Evolutionary conservation across 768 basidiomycete genomes (phyloP).

Genomic region (Lentinus brumalis): DNA sequence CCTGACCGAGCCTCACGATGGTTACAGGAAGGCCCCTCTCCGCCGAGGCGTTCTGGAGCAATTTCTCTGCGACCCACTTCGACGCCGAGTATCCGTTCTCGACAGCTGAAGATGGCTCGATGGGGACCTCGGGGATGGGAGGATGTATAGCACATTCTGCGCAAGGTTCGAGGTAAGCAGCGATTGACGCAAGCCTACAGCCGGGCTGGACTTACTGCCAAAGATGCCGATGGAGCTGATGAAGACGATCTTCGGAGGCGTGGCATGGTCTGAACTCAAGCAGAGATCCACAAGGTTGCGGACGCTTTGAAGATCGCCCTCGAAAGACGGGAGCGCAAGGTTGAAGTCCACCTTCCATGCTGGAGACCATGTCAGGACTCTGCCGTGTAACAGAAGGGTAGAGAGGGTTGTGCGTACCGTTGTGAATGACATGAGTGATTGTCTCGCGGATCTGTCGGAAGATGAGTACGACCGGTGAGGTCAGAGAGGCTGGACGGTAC

Average conservation of each 20-base stretch:
- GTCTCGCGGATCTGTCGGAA: neutral
- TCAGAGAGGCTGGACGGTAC: neutral
- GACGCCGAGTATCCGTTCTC: constrained; percentile 36
- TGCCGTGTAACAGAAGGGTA: neutral
- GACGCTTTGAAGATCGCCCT: constrained; percentile 23
- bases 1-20: constrained; percentile 39
- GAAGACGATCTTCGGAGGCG: constrained; percentile 25
- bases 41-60: constrained; percentile 23
- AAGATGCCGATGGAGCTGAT: constrained; percentile 29
- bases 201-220: constrained; percentile 6
- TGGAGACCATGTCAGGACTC: neutral
- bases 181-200: no score
- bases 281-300: constrained; percentile 29
- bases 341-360: constrained; percentile 34
- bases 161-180: no score
- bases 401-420: constrained; percentile 10
- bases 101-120: constrained; percentile 13
- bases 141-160: neutral
- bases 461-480: no score
- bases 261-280: constrained; percentile 14
- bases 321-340: constrained; percentile 25
- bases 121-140: constrained; percentile 12
- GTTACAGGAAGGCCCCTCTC: constrained; percentile 20
- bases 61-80: constrained; percentile 34
- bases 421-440: constrained; percentile 24